Base-by-base conservation (phyloP, 2,329 filamentous ascomycete genomes). In the Coniochaeta hoffmannii region DNA sequence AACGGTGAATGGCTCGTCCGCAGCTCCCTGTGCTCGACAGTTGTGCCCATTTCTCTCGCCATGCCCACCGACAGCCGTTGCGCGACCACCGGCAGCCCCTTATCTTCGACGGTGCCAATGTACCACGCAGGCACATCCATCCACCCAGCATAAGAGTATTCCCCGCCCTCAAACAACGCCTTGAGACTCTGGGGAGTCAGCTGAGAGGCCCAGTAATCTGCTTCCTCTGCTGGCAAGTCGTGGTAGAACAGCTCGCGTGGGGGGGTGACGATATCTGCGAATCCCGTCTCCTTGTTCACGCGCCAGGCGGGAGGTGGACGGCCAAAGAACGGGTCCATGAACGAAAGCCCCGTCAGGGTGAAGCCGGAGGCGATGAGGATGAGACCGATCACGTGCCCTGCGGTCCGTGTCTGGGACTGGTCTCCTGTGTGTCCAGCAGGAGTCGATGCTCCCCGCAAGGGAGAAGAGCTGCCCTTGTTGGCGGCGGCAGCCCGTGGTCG, bases 1-100 rank as follows among this genome's bases (percentile, higher is more conserved):
- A 80, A 76, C 0, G 76, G 75, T 11, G 74, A 78, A 64, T 80
- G 77, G 19, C 76, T 72, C n/a, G 67, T 74, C 36, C 62, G 58
- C 44, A 80, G 56, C 64, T 78, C 73, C 4, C 71, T 59, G 26
- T 71, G 62, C 57, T 66, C 68, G 1, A 78, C 61, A 36, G 61
- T 58, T 0, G 59, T 70, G 0, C 73, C 73, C 8, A 38, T 38
- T 19, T 64, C 68, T 62, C 65, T 70, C 7, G 74, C 76, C 58
- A 68, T 66, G 1, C 70, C 65, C 0, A 75, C 67, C 31, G 63
- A 53, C 59, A 71, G 63, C 55, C 67, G 62, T 60, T 79, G 76
- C 17, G 63, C 65, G 57, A 69, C 60, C 0, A 71, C 62, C 0
- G 77, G 74, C 30, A 76, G 57, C 1, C 66, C 70, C 6, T 58